Evolutionary conservation across 495 filamentous ascomycete species (phyloP).

Genomic region (Darksidea phi): DNA sequence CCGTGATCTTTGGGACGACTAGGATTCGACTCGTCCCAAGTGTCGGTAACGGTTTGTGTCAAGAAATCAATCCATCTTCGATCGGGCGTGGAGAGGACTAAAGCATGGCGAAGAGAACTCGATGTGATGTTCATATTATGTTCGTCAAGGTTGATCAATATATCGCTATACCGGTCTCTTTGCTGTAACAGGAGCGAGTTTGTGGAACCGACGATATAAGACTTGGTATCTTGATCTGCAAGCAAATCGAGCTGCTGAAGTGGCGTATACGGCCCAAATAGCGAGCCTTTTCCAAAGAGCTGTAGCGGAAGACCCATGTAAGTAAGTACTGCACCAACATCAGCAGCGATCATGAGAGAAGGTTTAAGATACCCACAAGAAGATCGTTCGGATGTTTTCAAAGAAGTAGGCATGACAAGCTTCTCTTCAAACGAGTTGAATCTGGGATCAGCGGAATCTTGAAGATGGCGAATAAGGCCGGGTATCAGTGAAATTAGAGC

Average conservation of each 20-base stretch:
- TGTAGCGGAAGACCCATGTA: conserved; percentile 96
- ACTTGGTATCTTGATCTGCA: conserved; percentile 92
- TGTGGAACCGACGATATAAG: conserved; percentile 94
- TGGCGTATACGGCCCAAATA: conserved; percentile 96
- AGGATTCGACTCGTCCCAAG: conserved; percentile 91
- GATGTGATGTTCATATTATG: conserved; percentile 80
- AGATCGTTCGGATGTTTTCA: conserved; percentile 86
- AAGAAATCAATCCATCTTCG: conserved; percentile 96
- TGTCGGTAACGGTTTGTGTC: conserved; percentile 88
- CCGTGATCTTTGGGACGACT: conserved; percentile 86
- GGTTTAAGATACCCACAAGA: conserved; percentile 55
- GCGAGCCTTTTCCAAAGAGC: conserved; percentile 93
- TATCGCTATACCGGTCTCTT: conserved; percentile 95
- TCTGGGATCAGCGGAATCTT: conserved; percentile 90
- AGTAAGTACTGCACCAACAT: conserved; percentile 58
- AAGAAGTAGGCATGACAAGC: conserved; percentile 73
- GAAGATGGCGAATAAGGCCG: conserved; percentile 76
- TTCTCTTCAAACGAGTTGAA: conserved; percentile 78
- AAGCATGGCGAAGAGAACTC: conserved; percentile 68
- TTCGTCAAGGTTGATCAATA: conserved; percentile 95
- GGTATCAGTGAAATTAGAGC: conserved; percentile 92
- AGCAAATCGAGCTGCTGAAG: conserved; percentile 92
- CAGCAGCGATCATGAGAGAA: conserved; percentile 4
- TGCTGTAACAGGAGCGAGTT: conserved; percentile 93
- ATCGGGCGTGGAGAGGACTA: conserved; percentile 82